A percentile compares a stretch with the other conserved stretches of the same genome.
Conservation (phyloP, 306 rosid species). For the peach (Prunus persica) region Prunus_persica_NCBIv2 NC_034012.1:10510001-10510500, state of each 20-base stretch:
- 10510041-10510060: slow-evolving; percentile 59
- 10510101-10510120: slow-evolving; percentile 43
- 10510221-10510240: slow-evolving; percentile 12
- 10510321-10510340: slow-evolving; percentile 1
- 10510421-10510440: background rate
- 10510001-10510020: slow-evolving; percentile 29
- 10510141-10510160: background rate
- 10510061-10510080: slow-evolving; percentile 41
- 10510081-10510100: slow-evolving; percentile 36
- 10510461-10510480: background rate
- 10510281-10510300: slow-evolving; percentile 45
- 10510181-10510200: background rate
- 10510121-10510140: slow-evolving; percentile 47
- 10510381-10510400: background rate
- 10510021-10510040: slow-evolving; percentile 26
- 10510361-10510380: slow-evolving; percentile 1
- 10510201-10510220: background rate
- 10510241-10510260: slow-evolving; percentile 21
- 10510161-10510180: background rate
- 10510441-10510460: background rate
- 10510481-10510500: background rate
- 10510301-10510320: background rate
- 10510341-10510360: background rate
- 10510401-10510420: background rate
- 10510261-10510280: slow-evolving; percentile 39